Conservation (phyloP, 306 rosid genomes). For the Comarum palustre region DNA sequence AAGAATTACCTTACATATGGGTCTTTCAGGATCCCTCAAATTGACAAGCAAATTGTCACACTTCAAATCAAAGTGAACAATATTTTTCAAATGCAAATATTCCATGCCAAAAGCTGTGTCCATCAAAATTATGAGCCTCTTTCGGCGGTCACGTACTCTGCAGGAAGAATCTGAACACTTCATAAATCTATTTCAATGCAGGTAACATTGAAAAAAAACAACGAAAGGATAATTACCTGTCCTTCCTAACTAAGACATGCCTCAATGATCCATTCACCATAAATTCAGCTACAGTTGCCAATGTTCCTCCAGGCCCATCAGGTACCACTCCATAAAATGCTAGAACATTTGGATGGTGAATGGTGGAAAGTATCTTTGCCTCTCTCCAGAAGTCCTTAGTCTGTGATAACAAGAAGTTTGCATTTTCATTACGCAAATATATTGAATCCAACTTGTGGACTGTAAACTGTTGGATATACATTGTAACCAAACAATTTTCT, state of each 20-base stretch:
- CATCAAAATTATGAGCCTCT: slow-evolving; percentile 75
- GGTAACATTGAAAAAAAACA: slow-evolving; percentile 4
- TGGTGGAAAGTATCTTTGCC: slow-evolving; percentile 84
- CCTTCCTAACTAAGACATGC: slow-evolving; percentile 68
- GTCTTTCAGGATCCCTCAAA: slow-evolving; percentile 81
- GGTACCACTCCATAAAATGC: slow-evolving; percentile 96
- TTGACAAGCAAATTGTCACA: slow-evolving; percentile 94
- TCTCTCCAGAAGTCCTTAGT: slow-evolving; percentile 93
- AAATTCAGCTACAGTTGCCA: slow-evolving; percentile 89
- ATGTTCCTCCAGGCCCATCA: slow-evolving; percentile 75
- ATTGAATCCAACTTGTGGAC: background rate
- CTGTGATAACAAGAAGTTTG: slow-evolving; percentile 38
- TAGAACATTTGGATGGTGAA: slow-evolving; percentile 96
- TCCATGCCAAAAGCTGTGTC: slow-evolving; percentile 99
- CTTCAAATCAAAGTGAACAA: slow-evolving; percentile 94
- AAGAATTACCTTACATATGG: slow-evolving; percentile 79
- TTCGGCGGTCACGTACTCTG: slow-evolving; percentile 90
- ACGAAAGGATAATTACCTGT: slow-evolving; percentile 41
- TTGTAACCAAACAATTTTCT: background rate
- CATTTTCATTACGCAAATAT: background rate
- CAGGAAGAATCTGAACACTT: slow-evolving; percentile 26
- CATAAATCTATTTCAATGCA: slow-evolving; percentile 15
- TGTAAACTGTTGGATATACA: background rate
- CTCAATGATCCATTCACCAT: slow-evolving; percentile 95
- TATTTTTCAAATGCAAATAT: slow-evolving; percentile 84